Base-by-base conservation (phyloP, 805 yeast genomes). In the Phaffomyces opuntiae region DNA sequence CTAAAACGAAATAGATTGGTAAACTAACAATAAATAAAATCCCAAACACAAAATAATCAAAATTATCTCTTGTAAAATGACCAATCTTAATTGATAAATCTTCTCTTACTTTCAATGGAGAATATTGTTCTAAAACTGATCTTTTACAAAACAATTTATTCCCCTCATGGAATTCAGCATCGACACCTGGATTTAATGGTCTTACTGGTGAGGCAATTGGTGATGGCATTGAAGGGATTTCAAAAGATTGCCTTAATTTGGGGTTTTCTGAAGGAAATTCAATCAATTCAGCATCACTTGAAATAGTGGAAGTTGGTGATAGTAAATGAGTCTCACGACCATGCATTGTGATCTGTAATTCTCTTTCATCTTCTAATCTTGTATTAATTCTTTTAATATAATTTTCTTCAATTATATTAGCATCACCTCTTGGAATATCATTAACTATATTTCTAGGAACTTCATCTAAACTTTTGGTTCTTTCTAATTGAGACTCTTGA, bases 1-100 rank as follows among this genome's bases (percentile, higher is more conserved):
- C 76, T 16, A 77, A 17, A 7, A 75, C 63, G 56, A 75, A 82
- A 61, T 81, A 83, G 27, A 82, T 66, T 2, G 86, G 83, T 11
- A 82, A 48, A 0, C 89, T 82, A 3, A 67, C 70, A 8, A 80
- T 54, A 47, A 80, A 74, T 11, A 84, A 47, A 0, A 68, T 37
- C 0, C 56, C 46, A 59, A 77, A 80, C 3, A 80, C 55, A 13
- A 72, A 49, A 75, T 81, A 80, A 60, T 82, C 88, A 47, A 80
- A 69, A 55, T 78, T 63, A 31, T 65, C 65, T 7, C 67, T 61
- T 11, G 73, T 59, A 45, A 68, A 67, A 12, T 68, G 54, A 1
- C 72, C 69, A 16, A 67, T 56, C 6, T 36, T 39, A 35, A 61
- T 53, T 14, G 67, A 45, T 17, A 59, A 44, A 19, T 55, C 46